Conservation (phyloP, 2,329 filamentous ascomycete genomes). For the Metarhizium album region DNA sequence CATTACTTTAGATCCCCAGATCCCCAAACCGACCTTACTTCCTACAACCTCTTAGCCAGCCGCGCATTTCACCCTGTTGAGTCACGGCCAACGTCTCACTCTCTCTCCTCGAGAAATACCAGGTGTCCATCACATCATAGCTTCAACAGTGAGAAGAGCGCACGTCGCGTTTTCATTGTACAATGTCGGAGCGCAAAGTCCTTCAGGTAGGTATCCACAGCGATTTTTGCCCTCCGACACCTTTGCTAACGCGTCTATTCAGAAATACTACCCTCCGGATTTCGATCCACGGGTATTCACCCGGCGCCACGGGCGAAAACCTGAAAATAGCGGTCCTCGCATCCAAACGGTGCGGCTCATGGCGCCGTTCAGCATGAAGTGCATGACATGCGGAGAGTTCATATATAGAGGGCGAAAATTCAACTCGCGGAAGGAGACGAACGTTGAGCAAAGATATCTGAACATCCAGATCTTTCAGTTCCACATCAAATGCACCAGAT, state of each 20-base stretch:
- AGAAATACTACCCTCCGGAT: conserved; percentile 59
- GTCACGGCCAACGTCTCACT: not conserved
- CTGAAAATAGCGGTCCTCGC: conserved; percentile 55
- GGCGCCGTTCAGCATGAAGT: conserved; percentile 36
- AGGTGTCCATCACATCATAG: not conserved
- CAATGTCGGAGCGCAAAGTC: conserved; percentile 82
- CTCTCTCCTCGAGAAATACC: not conserved
- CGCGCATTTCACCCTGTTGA: not conserved
- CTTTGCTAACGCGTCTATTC: conserved; percentile 7
- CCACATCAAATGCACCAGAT: conserved; percentile 73
- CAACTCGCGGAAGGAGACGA: conserved; percentile 88
- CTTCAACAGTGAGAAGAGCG: not conserved
- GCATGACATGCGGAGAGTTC: conserved; percentile 53
- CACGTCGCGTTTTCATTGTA: conserved; percentile 15
- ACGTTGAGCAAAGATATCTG: conserved; percentile 78
- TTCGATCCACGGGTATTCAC: conserved; percentile 81
- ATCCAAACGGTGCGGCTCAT: conserved; percentile 83
- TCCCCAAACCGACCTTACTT: not conserved
- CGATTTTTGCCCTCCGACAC: no score
- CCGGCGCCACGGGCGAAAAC: conserved; percentile 57
- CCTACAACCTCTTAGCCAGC: not conserved
- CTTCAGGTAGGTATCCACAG: conserved; percentile 28
- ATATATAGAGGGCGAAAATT: conserved; percentile 93
- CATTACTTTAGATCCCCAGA: not conserved
- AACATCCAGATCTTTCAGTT: conserved; percentile 81